Conservation (phyloP, 495 filamentous ascomycete species). For the Aspergillus egyptiacus region DNA sequence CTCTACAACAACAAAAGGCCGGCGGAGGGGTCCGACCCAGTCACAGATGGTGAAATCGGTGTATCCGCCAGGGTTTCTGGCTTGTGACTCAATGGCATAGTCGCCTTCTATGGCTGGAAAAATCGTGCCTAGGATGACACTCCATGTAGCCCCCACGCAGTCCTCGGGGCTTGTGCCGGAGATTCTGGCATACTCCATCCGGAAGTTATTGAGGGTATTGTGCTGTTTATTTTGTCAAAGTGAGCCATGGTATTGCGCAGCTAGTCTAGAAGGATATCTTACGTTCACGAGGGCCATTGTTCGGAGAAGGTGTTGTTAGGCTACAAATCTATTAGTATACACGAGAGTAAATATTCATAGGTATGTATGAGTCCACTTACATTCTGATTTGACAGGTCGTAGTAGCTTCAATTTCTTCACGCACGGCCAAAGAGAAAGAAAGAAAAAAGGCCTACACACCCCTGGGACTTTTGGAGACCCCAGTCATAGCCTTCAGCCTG, state of each 20-base stretch:
- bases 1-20: neutral
- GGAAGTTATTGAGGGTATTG: neutral
- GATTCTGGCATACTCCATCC: neutral
- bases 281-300: neutral
- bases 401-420: neutral
- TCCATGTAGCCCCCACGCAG: neutral
- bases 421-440: neutral
- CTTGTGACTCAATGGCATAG: neutral
- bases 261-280: neutral
- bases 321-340: neutral
- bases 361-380: neutral
- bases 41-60: neutral
- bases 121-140: neutral
- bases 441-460: neutral
- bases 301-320: neutral
- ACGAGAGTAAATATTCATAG: neutral
- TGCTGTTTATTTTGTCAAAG: neutral
- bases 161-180: neutral
- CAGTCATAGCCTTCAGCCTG: neutral
- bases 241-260: neutral
- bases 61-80: neutral
- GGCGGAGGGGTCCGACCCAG: neutral
- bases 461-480: neutral
- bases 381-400: neutral
- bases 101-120: neutral